Conservation (phyloP, 345 rosid genomes). For the Eutrema heterophyllum region DNA sequence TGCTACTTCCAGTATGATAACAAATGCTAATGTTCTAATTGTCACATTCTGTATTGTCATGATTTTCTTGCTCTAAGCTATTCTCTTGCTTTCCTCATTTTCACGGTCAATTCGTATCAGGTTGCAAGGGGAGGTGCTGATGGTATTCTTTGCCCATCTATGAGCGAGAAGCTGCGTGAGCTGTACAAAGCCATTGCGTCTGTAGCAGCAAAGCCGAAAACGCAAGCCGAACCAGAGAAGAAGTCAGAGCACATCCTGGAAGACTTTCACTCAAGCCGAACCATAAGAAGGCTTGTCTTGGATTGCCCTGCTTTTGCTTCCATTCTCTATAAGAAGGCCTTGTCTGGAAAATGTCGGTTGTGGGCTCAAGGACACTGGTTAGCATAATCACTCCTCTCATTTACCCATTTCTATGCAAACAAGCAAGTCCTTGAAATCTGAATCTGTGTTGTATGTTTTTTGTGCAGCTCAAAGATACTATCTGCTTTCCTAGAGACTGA, state of each 20-base stretch:
- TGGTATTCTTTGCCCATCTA: slow-evolving; percentile 53
- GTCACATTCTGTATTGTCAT: neutral
- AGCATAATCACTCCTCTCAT: slow-evolving; percentile 3
- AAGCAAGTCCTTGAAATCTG: neutral
- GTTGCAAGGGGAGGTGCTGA: slow-evolving; percentile 64
- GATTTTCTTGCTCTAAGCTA: neutral
- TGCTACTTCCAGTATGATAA: neutral
- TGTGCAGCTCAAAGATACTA: slow-evolving; percentile 71
- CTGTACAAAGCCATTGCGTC: slow-evolving; percentile 62
- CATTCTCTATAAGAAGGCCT: slow-evolving; percentile 64
- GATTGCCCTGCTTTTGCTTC: slow-evolving; percentile 63
- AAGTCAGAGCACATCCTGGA: slow-evolving; percentile 55
- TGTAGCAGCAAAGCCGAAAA: slow-evolving; percentile 58
- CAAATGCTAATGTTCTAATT: neutral
- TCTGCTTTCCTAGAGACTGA: slow-evolving; percentile 63
- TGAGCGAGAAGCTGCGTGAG: slow-evolving; percentile 53
- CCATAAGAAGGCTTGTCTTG: slow-evolving; percentile 68
- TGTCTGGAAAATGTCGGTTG: slow-evolving; percentile 52
- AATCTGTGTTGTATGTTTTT: neutral
- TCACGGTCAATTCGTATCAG: slow-evolving; percentile 30
- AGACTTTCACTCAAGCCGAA: slow-evolving; percentile 78
- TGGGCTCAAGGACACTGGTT: slow-evolving; percentile 96
- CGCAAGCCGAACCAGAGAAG: slow-evolving; percentile 34
- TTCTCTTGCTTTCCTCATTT: neutral
- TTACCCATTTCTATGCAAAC: neutral